A percentile compares a stretch with the other conserved stretches of the same genome.
These are phyloP conservation scores for Metschnikowia hibisci DNA, from an alignment of 805 yeast genomes.

Conservation along the genomic window DNA sequence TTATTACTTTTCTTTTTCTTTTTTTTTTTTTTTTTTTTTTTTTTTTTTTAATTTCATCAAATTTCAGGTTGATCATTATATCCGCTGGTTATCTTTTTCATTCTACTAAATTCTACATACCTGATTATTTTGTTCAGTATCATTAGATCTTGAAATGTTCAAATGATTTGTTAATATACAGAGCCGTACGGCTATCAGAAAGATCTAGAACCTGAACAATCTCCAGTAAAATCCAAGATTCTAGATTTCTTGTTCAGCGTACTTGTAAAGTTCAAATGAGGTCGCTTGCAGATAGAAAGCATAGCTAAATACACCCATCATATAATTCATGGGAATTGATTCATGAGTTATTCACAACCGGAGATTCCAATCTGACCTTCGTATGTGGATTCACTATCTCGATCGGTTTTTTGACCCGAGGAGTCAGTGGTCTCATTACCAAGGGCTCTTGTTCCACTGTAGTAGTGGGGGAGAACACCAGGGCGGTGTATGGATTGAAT, in stretches of 20 bases:
- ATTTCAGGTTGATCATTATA: no score
- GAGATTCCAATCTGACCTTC: conserved; percentile 52
- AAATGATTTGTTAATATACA: not conserved
- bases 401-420: conserved; percentile 54
- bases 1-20: no score
- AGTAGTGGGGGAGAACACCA: conserved; percentile 51
- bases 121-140: no score
- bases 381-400: conserved; percentile 64
- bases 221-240: no score
- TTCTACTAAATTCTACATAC: no score
- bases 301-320: conserved; percentile 1
- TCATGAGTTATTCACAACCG: conserved; percentile 20
- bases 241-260: no score
- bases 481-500: conserved; percentile 66
- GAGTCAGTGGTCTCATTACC: conserved; percentile 39
- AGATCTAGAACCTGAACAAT: conserved; percentile 4
- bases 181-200: conserved; percentile 11
- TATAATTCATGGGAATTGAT: conserved; percentile 12
- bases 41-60: no score
- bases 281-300: no score
- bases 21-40: no score
- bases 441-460: conserved; percentile 17
- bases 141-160: no score
- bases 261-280: no score
- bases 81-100: no score